Evolutionary conservation across 2,329 filamentous ascomycete species (phyloP).

Genomic region (Diaporthe ilicicola): DNA sequence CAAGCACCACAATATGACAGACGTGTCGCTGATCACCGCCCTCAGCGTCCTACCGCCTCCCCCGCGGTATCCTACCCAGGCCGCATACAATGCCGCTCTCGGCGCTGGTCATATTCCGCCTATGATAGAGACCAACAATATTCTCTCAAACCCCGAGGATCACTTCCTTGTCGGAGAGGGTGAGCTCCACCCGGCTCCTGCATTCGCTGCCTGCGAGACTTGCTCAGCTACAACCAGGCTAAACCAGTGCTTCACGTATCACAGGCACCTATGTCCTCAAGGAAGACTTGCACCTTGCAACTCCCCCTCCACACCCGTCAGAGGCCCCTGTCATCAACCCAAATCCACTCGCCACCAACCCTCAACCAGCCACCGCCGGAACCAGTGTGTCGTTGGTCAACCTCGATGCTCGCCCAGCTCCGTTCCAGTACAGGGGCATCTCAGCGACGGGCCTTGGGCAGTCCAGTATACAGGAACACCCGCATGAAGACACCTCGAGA

Average conservation of each 20-base stretch:
- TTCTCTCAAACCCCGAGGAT: constrained; percentile 83
- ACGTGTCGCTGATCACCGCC: constrained; percentile 34
- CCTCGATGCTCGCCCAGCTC: constrained; percentile 69
- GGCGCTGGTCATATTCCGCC: constrained; percentile 74
- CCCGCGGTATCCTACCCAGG: constrained; percentile 80
- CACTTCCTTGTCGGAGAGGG: constrained; percentile 95
- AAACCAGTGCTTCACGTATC: background rate
- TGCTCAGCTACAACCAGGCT: background rate
- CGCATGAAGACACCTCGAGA: constrained; percentile 67
- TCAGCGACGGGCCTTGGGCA: constrained; percentile 59
- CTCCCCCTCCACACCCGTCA: constrained; percentile 93
- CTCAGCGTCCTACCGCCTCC: constrained; percentile 84
- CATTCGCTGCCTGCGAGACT: background rate
- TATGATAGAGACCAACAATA: constrained; percentile 94
- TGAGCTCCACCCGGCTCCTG: constrained; percentile 45
- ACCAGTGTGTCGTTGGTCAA: constrained; percentile 84
- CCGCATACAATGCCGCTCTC: constrained; percentile 76
- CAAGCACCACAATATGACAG: constrained; percentile 20
- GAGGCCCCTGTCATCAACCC: constrained; percentile 87
- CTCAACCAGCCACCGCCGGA: constrained; percentile 83
- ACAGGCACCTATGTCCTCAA: constrained; percentile 88
- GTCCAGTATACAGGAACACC: constrained; percentile 67
- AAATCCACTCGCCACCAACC: constrained; percentile 88
- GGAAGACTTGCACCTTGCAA: constrained; percentile 91
- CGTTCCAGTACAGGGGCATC: constrained; percentile 63